Evolutionary conservation across 352 stramenopile species (phyloP), one percentile per base, ranked within the genome.

Genomic region (Pythium utonaiense): DNA sequence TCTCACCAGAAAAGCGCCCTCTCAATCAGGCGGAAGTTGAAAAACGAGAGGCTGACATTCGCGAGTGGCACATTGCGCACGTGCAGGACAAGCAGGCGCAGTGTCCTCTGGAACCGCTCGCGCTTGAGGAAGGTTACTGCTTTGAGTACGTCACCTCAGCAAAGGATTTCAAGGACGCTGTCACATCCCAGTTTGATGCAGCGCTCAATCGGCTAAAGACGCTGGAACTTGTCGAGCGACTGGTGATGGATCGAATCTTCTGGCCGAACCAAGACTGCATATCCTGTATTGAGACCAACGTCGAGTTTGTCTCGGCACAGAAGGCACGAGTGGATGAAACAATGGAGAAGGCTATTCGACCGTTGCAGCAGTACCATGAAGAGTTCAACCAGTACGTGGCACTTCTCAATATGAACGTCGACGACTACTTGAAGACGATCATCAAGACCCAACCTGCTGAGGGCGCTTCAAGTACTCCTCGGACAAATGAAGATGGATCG

Each of bases 221-320:
- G 13, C 77, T 98, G 7, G 80, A 95, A 33, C 72, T 95, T 4
- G 87, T 98, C 6, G 95, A 98, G 59, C 73, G 90, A 14, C 66
- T 96, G 1, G 93, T 98, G 24, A 98, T 98, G 94, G 87, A 98
- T 58, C 84, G 86, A 7, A 89, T 98, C 3, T 98, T 98, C 53
- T 98, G 95, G 95, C 86, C 87, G 2, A 92, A 96, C 33, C 89
- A 98, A 64, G 91, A 96, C 25, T 86, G 89, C 41, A 94, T 98
- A 25, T 71, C 73, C n/a, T 91, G 77, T 22, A 71, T 97, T 2
- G 78, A 95, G 52, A 71, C 75, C 34, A 80, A 65, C 22, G 80
- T 80, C 6, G 64, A 82, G 17, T 92, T 89, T 57, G 78, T 96
- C 6, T 40, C 59, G 9, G 48, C 62, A 0, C 62, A 96, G 0